Evolutionary conservation across 768 basidiomycete species (phyloP).

Genomic region (Fistulinella prunicolor): DNA sequence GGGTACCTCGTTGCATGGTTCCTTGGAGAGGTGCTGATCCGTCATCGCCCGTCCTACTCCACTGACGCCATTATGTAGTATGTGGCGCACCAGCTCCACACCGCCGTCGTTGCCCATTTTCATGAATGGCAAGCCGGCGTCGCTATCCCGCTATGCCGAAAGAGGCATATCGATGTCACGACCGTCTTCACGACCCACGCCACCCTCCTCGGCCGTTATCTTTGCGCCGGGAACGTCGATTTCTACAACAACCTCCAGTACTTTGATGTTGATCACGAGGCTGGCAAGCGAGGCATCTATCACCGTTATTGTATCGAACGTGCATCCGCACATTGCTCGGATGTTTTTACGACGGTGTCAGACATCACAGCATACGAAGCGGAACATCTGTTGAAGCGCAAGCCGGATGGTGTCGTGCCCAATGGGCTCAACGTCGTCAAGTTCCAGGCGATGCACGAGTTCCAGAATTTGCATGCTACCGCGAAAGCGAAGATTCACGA

Average conservation of each 20-base stretch:
- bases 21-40: conserved; percentile 79
- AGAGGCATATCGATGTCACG: conserved; percentile 96
- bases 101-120: conserved; percentile 95
- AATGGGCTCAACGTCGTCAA: conserved; percentile 99
- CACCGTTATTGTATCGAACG: conserved; percentile 98
- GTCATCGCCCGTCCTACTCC: conserved; percentile 1
- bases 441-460: conserved; percentile 99
- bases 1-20: conserved; percentile 99
- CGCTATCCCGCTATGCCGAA: conserved; percentile 91
- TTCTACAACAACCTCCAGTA: conserved; percentile 99
- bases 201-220: conserved; percentile 95
- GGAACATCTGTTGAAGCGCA: conserved; percentile 95
- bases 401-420: conserved; percentile 94
- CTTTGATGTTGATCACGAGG: conserved; percentile 99
- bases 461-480: conserved; percentile 91
- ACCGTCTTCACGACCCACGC: conserved; percentile 99
- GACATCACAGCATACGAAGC: conserved; percentile 98
- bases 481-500: conserved; percentile 99
- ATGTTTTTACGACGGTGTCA: conserved; percentile 97
- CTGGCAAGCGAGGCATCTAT: conserved; percentile 98
- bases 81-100: conserved; percentile 72
- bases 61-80: conserved; percentile 48
- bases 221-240: conserved; percentile 96
- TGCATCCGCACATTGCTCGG: conserved; percentile 89
- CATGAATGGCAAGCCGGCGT: conserved; percentile 99